Percentiles rank a stretch among this genome's conserved stretches.
Conservation (phyloP, 2,329 filamentous ascomycete species). For the Aspergillus calidoustus region DNA sequence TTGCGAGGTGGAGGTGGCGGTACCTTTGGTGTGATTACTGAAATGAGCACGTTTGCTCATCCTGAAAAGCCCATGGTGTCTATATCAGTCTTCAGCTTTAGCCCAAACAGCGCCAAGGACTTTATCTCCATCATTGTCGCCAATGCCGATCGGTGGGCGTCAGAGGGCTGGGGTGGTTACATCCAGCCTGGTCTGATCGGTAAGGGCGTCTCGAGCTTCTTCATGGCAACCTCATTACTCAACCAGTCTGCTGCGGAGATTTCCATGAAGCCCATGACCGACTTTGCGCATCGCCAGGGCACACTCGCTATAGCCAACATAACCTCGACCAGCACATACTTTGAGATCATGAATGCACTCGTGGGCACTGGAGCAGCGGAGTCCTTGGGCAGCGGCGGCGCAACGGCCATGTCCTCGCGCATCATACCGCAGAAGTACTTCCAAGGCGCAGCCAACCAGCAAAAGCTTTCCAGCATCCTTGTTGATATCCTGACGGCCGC, state of each 20-base stretch:
- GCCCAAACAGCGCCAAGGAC: neutral
- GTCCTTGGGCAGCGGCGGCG: neutral
- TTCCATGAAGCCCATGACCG: conserved; percentile 18
- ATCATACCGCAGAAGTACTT: conserved; percentile 16
- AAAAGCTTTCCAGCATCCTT: conserved; percentile 4
- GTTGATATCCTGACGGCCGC: neutral
- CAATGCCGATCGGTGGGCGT: conserved; percentile 25
- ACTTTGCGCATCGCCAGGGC: conserved; percentile 2
- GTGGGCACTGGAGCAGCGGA: neutral
- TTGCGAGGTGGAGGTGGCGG: conserved; percentile 25
- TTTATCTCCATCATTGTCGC: conserved; percentile 19
- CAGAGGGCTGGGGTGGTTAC: conserved; percentile 27
- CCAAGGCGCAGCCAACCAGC: conserved; percentile 4
- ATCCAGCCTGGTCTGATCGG: neutral
- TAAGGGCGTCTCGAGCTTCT: neutral
- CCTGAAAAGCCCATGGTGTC: conserved; percentile 21
- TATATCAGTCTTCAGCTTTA: conserved; percentile 2
- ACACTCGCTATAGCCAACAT: neutral
- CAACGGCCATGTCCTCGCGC: conserved; percentile 16
- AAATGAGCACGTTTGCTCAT: conserved; percentile 22
- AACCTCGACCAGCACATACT: neutral
- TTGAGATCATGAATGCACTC: neutral
- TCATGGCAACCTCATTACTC: conserved; percentile 21
- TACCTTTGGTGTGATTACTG: conserved; percentile 23
- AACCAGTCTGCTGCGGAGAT: conserved; percentile 16